Conservation (phyloP, 305 asterid genomes). For the Ilex paraguariensis region DNA sequence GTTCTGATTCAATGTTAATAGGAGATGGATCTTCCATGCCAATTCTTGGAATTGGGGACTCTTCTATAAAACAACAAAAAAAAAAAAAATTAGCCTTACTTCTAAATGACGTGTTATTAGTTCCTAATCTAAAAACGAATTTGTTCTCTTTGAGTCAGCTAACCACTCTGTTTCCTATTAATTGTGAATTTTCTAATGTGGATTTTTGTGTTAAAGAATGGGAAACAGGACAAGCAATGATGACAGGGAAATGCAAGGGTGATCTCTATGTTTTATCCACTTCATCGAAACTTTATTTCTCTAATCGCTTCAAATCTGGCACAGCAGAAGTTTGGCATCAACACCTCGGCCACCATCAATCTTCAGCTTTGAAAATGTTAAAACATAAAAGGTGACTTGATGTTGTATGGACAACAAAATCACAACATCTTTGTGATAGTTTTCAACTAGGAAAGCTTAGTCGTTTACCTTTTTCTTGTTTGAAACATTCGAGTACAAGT, state of each 20-base stretch:
- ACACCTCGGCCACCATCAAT: not conserved
- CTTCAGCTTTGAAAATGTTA: not conserved
- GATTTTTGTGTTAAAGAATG: not conserved
- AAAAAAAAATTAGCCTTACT: too few species aligned
- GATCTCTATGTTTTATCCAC: not conserved
- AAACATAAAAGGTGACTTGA: not conserved
- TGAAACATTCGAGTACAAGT: too few species aligned
- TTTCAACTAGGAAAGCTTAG: too few species aligned
- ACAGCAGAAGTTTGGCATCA: not conserved
- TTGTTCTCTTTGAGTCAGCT: too few species aligned
- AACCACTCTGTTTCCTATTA: not conserved
- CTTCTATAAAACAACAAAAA: not conserved
- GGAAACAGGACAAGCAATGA: not conserved
- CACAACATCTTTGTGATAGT: not conserved
- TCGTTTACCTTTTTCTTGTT: not conserved
- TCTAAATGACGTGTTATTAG: too few species aligned
- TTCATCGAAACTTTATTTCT: too few species aligned
- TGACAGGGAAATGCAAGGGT: not conserved
- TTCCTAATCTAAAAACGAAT: too few species aligned
- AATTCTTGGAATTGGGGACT: not conserved
- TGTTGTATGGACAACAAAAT: not conserved
- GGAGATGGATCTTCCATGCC: too few species aligned
- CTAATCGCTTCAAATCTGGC: too few species aligned
- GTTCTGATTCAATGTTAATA: not conserved
- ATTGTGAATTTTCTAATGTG: not conserved